A percentile compares a stretch with the other conserved stretches of the same genome.
Evolutionary conservation across 1,284 basidiomycete genomes (phyloP).

Genomic region (Ganoderma meredithae): DNA sequence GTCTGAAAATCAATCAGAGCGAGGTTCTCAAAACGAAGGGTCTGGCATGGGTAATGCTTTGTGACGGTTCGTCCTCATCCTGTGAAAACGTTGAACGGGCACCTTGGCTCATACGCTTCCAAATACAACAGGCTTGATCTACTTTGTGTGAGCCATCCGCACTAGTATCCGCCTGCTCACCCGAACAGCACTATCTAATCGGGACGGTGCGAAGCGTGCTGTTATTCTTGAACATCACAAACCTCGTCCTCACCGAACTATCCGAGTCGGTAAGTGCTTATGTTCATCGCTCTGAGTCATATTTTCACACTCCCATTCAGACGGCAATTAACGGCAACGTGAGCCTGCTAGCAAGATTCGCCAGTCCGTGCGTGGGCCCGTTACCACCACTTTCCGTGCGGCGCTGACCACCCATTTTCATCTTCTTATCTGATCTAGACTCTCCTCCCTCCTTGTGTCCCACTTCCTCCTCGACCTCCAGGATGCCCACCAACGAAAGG

Average conservation of each 20-base stretch:
- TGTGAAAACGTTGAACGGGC: not conserved
- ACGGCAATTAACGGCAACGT: not conserved
- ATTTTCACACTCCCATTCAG: too few relatives aligned
- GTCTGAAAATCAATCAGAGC: not conserved
- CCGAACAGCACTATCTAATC: not conserved
- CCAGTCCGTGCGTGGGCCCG: not conserved
- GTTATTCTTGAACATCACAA: not conserved
- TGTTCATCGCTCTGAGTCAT: too few relatives aligned
- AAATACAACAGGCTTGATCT: not conserved
- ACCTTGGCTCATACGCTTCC: not conserved
- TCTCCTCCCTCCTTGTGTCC: not conserved
- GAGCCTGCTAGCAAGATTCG: not conserved
- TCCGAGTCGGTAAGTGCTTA: too few relatives aligned
- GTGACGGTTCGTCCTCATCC: not conserved
- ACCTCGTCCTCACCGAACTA: not conserved
- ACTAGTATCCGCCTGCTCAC: not conserved
- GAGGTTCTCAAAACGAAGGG: not conserved
- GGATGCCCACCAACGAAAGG: not conserved
- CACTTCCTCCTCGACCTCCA: not conserved
- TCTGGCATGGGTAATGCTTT: not conserved
- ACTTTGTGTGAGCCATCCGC: not conserved
- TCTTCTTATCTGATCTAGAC: not conserved
- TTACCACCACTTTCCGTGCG: not conserved
- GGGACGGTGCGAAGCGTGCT: not conserved
- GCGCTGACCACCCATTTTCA: not conserved